Percentiles rank a stretch among this genome's conserved stretches.
Conservation (phyloP, 176 grass and related monocot species). For the Paspalum vaginatum region DNA sequence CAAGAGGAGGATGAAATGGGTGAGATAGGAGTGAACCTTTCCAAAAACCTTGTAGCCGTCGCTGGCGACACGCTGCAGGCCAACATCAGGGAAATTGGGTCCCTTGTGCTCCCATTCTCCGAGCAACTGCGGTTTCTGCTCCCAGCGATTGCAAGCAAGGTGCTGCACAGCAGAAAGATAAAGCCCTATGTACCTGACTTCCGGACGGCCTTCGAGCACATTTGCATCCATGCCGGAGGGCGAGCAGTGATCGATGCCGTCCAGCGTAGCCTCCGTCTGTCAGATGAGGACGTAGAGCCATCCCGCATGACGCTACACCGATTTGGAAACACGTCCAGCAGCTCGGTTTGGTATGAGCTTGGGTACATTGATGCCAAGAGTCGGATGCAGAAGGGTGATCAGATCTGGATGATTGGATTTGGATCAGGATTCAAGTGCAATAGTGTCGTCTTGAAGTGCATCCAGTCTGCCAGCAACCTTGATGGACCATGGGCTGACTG, state of each 20-base stretch:
- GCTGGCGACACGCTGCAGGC: conserved; percentile 13
- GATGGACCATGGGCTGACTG: conserved; percentile 34
- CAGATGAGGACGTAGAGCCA: conserved; percentile 32
- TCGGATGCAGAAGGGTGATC: not conserved
- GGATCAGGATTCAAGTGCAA: conserved; percentile 59
- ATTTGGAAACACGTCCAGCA: conserved; percentile 53
- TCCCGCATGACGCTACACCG: conserved; percentile 40
- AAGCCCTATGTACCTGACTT: conserved; percentile 52
- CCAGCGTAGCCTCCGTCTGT: conserved; percentile 2
- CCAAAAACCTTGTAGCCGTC: conserved; percentile 25
- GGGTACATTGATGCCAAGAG: conserved; percentile 39
- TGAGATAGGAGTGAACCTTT: conserved; percentile 10
- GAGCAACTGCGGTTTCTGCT: conserved; percentile 33
- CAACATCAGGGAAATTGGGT: conserved; percentile 18
- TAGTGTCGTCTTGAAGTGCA: conserved; percentile 28
- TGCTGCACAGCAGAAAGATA: not conserved
- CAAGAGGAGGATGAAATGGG: conserved; percentile 37
- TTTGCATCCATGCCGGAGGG: conserved; percentile 84
- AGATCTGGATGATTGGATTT: conserved; percentile 41
- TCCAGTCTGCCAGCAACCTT: not conserved
- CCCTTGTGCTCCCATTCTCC: not conserved
- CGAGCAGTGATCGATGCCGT: conserved; percentile 65
- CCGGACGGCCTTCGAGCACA: conserved; percentile 64
- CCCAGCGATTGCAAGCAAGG: not conserved
- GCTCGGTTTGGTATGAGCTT: conserved; percentile 51